Evolutionary conservation across 73 alveolate species (phyloP).

Genomic region (Blepharisma stoltei): DNA sequence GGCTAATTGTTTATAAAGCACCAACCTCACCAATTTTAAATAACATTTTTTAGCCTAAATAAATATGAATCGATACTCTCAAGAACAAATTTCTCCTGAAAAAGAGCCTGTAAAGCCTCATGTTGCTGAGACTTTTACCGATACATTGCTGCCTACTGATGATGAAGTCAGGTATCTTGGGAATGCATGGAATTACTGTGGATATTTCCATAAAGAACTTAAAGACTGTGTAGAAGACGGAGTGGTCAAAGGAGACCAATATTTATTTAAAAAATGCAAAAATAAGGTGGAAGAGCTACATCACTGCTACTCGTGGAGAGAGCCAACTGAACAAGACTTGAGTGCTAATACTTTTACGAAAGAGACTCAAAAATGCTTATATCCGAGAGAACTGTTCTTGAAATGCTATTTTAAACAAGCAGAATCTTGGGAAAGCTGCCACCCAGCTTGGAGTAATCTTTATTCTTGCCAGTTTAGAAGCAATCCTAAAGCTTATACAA

Average conservation of each 20-base stretch:
- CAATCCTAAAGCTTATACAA: not conserved
- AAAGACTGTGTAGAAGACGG: constrained; percentile 14
- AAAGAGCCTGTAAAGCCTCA: constrained; percentile 18
- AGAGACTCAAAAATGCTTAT: not conserved
- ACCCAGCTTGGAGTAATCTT: not conserved
- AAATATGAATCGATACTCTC: too few species aligned
- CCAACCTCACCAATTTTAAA: too few species aligned
- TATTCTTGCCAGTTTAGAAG: constrained; percentile 12
- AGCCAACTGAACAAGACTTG: not conserved
- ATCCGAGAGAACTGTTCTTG: not conserved
- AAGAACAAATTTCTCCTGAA: too few species aligned
- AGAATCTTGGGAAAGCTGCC: not conserved
- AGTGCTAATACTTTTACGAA: not conserved
- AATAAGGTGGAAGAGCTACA: not conserved
- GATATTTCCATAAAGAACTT: constrained; percentile 19
- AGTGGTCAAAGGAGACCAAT: not conserved
- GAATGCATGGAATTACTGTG: constrained; percentile 7
- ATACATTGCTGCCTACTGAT: not conserved
- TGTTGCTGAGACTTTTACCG: not conserved
- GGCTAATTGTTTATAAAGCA: too few species aligned
- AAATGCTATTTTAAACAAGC: constrained; percentile 28
- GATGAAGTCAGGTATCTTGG: constrained; percentile 8
- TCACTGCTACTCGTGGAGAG: constrained; percentile 25
- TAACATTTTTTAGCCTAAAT: too few species aligned
- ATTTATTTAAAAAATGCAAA: constrained; percentile 8